These are phyloP conservation scores for Piromyces sp. DNA, from an alignment of 192 early-diverging fungal genomes.

Conservation along the genomic window DNA sequence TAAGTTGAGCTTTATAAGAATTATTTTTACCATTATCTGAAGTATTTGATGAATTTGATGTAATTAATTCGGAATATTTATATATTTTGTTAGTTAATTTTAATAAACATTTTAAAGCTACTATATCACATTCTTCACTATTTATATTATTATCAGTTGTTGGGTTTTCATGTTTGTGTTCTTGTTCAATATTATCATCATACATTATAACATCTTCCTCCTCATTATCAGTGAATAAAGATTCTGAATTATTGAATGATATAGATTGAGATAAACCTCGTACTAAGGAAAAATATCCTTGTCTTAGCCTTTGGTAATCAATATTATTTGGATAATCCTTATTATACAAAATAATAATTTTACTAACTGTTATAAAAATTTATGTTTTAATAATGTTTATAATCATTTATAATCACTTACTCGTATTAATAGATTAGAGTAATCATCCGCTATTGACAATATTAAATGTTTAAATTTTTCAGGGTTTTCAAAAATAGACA, in stretches of 20 bases:
- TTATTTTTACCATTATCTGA: not conserved
- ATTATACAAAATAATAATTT: too few species aligned
- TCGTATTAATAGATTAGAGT: not conserved
- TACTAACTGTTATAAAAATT: too few species aligned
- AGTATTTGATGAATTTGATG: not conserved
- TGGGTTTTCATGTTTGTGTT: not conserved
- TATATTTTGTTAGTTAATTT: not conserved
- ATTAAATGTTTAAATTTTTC: not conserved
- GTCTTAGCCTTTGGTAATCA: not conserved
- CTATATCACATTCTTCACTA: not conserved
- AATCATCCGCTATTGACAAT: not conserved
- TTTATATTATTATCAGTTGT: not conserved
- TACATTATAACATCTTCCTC: not conserved
- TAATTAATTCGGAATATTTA: not conserved
- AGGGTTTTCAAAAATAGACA: not conserved
- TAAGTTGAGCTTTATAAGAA: not conserved
- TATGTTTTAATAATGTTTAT: too few species aligned
- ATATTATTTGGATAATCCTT: not conserved
- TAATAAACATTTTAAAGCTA: not conserved
- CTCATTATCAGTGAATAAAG: not conserved
- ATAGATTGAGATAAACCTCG: not conserved
- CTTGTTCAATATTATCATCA: not conserved
- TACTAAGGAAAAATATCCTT: not conserved
- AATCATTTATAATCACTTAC: not conserved
- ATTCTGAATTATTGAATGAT: not conserved